phyloP scores from a whole-genome alignment of 2,329 filamentous ascomycete species.

The Colletotrichum tropicale region DNA sequence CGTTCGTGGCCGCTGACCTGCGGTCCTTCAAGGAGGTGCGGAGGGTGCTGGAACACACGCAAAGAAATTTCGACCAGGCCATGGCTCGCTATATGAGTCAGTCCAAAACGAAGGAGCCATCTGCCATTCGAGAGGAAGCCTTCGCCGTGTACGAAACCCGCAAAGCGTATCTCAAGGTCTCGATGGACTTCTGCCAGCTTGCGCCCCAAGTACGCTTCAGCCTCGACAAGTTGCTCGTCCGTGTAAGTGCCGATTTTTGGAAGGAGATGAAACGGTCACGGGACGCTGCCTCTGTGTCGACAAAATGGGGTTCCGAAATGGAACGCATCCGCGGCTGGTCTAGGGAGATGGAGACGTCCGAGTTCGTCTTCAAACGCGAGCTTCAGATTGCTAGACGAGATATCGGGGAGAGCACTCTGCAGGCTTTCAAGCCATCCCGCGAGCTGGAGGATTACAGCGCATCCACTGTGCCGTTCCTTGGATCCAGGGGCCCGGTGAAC shows the following conservation, averaged over 20 bases:
- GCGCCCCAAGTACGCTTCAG: constrained; percentile 84
- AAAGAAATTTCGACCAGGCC: constrained; percentile 83
- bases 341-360: constrained; percentile 91
- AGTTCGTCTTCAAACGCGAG: constrained; percentile 82
- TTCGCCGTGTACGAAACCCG: constrained; percentile 94
- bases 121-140: constrained; percentile 88
- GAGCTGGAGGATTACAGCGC: constrained; percentile 92
- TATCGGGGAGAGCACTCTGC: constrained; percentile 78
- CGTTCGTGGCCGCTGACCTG: constrained; percentile 80
- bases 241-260: constrained; percentile 86
- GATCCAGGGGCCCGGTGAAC: constrained; percentile 70
- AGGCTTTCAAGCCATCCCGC: constrained; percentile 77
- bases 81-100: constrained; percentile 83
- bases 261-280: constrained; percentile 78
- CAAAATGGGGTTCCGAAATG: constrained; percentile 78
- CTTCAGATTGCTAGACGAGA: constrained; percentile 79
- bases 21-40: constrained; percentile 86
- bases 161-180: constrained; percentile 87
- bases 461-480: constrained; percentile 87
- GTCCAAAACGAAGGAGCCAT: constrained; percentile 92
- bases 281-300: constrained; percentile 68
- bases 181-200: constrained; percentile 90
- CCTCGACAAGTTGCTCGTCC: constrained; percentile 85
- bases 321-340: constrained; percentile 92
- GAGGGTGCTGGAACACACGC: constrained; percentile 75